phyloP scores from a whole-genome alignment of 2,329 filamentous ascomycete species.

The Apiospora rasikravindrae region DNA sequence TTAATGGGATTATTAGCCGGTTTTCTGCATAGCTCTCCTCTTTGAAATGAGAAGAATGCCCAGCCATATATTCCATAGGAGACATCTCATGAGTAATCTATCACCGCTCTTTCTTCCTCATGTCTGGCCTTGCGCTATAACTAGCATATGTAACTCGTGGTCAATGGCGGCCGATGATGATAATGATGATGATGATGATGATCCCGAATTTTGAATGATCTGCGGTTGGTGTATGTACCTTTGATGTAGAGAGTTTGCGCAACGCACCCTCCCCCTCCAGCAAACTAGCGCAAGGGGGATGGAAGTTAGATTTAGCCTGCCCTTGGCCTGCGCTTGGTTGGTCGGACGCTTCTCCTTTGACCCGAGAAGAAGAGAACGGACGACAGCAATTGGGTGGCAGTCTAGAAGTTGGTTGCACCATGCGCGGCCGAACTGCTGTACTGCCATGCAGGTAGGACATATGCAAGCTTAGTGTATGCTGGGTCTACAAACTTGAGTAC shows the following conservation, averaged over 20 bases:
- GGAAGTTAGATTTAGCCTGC: background rate
- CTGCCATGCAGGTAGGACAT: background rate
- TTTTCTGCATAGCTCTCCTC: slow-evolving; percentile 5
- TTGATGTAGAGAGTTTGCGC: background rate
- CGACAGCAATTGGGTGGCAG: background rate
- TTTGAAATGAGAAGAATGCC: slow-evolving; percentile 5
- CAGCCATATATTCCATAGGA: background rate
- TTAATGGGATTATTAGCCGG: background rate
- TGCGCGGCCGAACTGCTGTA: background rate
- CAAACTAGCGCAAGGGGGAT: slow-evolving; percentile 9
- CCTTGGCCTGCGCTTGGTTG: background rate
- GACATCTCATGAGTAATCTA: background rate
- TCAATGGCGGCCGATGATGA: background rate
- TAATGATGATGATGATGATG: background rate
- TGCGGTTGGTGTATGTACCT: background rate
- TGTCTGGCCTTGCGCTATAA: background rate
- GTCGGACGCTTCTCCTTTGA: slow-evolving; percentile 7
- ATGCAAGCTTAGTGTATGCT: background rate
- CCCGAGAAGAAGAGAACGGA: background rate
- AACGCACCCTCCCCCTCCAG: background rate
- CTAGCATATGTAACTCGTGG: background rate
- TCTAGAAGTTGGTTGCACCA: background rate
- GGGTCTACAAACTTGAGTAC: background rate
- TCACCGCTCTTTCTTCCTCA: background rate
- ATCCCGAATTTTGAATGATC: background rate